These are phyloP conservation scores for Stentor coeruleus DNA, from an alignment of 73 alveolate genomes.

Conservation along the genomic window DNA sequence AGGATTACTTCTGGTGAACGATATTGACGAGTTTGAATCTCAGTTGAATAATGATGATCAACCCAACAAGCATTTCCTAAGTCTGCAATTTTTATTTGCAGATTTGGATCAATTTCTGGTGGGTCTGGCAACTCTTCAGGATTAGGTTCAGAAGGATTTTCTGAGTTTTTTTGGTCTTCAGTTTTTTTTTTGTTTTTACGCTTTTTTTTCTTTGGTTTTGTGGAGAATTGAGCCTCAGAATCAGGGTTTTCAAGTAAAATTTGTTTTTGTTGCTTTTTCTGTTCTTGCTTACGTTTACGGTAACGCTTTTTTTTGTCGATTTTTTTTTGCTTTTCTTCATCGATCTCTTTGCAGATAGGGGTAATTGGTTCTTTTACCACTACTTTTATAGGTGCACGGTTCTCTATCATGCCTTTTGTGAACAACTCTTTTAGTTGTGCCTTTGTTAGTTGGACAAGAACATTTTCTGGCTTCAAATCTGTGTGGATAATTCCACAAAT, in stretches of 20 bases:
- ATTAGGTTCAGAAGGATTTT: background rate
- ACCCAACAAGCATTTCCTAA: constrained; percentile 96
- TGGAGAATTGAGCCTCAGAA: too few species aligned
- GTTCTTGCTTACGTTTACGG: constrained; percentile 16
- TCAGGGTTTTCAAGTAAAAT: background rate
- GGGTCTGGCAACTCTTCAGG: background rate
- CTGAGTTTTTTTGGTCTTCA: constrained; percentile 9
- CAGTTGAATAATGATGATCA: constrained; percentile 81
- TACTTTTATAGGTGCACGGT: background rate
- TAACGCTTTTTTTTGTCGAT: background rate
- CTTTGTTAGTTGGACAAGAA: constrained; percentile 52
- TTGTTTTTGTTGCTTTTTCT: background rate
- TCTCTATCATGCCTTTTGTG: background rate
- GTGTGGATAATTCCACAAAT: constrained; percentile 95
- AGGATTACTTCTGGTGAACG: constrained; percentile 88
- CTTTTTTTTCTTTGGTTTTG: background rate
- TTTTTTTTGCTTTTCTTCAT: background rate
- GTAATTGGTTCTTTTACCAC: background rate
- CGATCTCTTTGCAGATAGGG: background rate
- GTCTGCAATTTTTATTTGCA: constrained; percentile 70
- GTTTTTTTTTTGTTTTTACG: constrained; percentile 22
- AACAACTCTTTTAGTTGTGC: constrained; percentile 23
- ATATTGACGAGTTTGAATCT: constrained; percentile 91
- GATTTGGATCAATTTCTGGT: background rate
- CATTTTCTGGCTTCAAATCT: constrained; percentile 97